Percentiles rank a stretch among this genome's conserved stretches.
These are phyloP conservation scores for Cutaneotrichosporon sp. DNA, from an alignment of 1,284 basidiomycete genomes.

Conservation along the genomic window DNA sequence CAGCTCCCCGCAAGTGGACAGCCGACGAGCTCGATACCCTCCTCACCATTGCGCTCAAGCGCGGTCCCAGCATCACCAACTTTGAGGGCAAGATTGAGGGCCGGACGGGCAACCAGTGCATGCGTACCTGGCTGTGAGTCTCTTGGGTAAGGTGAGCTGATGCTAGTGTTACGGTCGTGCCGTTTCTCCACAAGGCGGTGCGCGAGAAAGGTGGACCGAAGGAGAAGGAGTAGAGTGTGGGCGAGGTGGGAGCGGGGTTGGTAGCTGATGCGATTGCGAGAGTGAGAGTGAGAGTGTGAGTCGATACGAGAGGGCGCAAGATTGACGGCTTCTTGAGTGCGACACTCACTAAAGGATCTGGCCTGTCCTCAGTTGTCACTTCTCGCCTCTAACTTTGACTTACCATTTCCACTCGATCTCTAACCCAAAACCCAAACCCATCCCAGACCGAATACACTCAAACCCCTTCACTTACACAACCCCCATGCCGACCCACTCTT, in stretches of 20 bases:
- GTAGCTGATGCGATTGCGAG: neutral
- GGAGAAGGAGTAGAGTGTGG: neutral
- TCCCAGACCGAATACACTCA: neutral
- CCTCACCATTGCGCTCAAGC: constrained; percentile 9
- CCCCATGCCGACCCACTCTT: neutral
- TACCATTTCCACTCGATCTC: neutral
- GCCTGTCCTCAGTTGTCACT: neutral
- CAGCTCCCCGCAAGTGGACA: constrained; percentile 10
- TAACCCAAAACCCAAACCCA: neutral
- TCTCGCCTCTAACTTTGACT: neutral
- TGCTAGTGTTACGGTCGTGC: constrained; percentile 10
- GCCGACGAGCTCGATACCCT: constrained; percentile 15
- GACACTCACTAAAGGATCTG: neutral
- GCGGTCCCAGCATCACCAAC: constrained; percentile 2
- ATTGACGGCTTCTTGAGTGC: neutral
- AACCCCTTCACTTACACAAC: neutral
- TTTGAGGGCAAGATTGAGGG: constrained; percentile 20
- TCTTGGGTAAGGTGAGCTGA: neutral
- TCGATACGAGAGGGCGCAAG: neutral
- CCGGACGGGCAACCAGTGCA: constrained; percentile 14
- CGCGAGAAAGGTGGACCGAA: constrained; percentile 4
- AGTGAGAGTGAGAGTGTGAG: neutral
- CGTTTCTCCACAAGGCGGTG: constrained; percentile 12
- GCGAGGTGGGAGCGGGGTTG: neutral
- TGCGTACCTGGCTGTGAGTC: constrained; percentile 21